Evolutionary conservation across 2,329 filamentous ascomycete genomes (phyloP).

Genomic region (Pleomassaria siparia): DNA sequence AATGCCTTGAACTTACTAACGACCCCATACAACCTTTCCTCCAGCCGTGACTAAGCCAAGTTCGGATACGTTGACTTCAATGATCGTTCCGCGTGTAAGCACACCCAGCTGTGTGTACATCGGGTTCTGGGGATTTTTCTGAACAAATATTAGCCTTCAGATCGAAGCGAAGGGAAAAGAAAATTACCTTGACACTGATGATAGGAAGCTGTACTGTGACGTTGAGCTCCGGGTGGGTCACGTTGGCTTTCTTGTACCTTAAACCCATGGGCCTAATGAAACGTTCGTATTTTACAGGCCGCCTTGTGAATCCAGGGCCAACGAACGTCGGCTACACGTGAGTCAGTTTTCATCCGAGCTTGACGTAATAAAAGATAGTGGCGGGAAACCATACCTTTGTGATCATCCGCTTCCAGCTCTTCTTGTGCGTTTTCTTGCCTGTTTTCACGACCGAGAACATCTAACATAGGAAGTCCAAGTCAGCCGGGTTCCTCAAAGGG

Average conservation of each 20-base stretch:
- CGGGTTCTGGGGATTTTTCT: slow-evolving; percentile 82
- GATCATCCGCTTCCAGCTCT: slow-evolving; percentile 74
- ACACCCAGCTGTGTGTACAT: slow-evolving; percentile 92
- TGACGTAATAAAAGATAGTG: neutral
- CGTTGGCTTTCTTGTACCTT: slow-evolving; percentile 76
- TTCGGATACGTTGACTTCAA: slow-evolving; percentile 93
- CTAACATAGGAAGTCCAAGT: too few species aligned
- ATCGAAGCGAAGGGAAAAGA: neutral
- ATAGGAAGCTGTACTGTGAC: slow-evolving; percentile 80
- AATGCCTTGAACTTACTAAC: slow-evolving; percentile 14
- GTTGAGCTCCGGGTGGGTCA: slow-evolving; percentile 73
- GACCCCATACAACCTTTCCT: slow-evolving; percentile 66
- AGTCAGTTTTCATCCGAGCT: too few species aligned
- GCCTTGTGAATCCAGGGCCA: slow-evolving; percentile 82
- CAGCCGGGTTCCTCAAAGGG: too few species aligned
- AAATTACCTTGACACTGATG: slow-evolving; percentile 59
- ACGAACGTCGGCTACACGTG: slow-evolving; percentile 86
- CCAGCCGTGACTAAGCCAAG: slow-evolving; percentile 85
- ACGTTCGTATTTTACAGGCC: slow-evolving; percentile 73
- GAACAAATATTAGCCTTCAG: neutral
- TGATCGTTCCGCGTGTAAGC: slow-evolving; percentile 73
- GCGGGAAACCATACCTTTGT: slow-evolving; percentile 71
- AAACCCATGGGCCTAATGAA: slow-evolving; percentile 60
- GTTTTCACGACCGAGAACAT: slow-evolving; percentile 91
- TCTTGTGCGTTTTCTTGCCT: slow-evolving; percentile 82